Evolutionary conservation across 495 filamentous ascomycete species (phyloP).

Genomic region (Apodospora peruviana): DNA sequence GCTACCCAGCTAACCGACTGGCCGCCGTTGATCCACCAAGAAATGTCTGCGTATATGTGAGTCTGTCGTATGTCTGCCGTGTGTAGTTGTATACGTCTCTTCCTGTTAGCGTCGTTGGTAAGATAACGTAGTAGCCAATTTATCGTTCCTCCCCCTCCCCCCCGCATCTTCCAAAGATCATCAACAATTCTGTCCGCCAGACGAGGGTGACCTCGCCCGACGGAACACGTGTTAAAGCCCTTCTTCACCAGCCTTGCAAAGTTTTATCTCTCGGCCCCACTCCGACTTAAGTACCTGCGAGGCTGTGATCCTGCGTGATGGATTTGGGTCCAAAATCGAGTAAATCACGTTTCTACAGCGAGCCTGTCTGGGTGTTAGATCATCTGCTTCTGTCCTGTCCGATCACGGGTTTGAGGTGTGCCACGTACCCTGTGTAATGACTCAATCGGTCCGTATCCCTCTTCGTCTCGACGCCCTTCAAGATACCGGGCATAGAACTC

Average conservation of each 20-base stretch:
- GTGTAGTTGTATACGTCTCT: not conserved
- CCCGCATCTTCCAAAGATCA: not conserved
- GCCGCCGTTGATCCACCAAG: no score
- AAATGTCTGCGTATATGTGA: no score
- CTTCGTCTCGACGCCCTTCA: slow-evolving; percentile 84
- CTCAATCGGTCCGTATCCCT: slow-evolving; percentile 94
- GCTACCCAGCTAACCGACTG: no score
- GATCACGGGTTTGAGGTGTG: not conserved
- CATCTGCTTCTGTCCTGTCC: slow-evolving; percentile 4
- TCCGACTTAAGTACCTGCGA: slow-evolving; percentile 96
- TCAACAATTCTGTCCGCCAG: slow-evolving; percentile 10
- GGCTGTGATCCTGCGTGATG: slow-evolving; percentile 83
- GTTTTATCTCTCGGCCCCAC: slow-evolving; percentile 94
- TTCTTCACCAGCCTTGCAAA: slow-evolving; percentile 94
- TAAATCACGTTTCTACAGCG: slow-evolving; percentile 98
- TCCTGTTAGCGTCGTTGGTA: not conserved
- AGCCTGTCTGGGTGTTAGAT: slow-evolving; percentile 52
- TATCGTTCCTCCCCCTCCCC: not conserved
- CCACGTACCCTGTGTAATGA: slow-evolving; percentile 82
- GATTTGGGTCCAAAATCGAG: slow-evolving; percentile 95
- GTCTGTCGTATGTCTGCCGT: no score
- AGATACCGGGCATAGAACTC: slow-evolving; percentile 95
- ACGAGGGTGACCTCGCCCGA: slow-evolving; percentile 11
- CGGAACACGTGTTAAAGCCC: slow-evolving; percentile 51
- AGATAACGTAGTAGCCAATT: not conserved